Base-by-base conservation (phyloP, 768 basidiomycete species). In the Xerocomus spinulosus region DNA sequence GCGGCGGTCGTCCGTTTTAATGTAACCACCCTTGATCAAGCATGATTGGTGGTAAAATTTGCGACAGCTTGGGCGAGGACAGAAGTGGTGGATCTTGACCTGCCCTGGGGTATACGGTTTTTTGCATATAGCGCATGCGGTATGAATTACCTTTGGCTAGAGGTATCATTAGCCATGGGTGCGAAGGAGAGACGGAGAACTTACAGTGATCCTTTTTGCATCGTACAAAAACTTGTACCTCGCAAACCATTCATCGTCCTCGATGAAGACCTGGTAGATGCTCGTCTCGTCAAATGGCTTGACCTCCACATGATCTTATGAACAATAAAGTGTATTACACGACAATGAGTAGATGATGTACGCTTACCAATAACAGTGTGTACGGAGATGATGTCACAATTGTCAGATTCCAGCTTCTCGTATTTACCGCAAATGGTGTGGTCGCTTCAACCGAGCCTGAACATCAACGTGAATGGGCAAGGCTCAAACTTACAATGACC, bases 341-440 rank as follows among this genome's bases (percentile, higher is more conserved):
- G 33, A 5, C 20, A 13, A 32, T 6, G 7, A 32, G 26, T 5
- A 13, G 26, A 37, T 20, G 17, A 18, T 14, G 4, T 3, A 4
- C 5, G 48, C 67, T 30, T 55, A 80, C 82, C 71, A 35, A 77
- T 66, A 42, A 83, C 74, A 1, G 72, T 67, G 5, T 68, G 59
- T 1, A 73, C 68, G 0, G 72, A 70, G 0, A 83, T 66, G 13
- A 70, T 71, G 47, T 83, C 81, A 23, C 51, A 60, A 12, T 73
- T 71, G 43, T 80, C 72, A 0, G 81, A 81, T 10, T 57, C 60
- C 2, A 83, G 51, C 17, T 77, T 69, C 58, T 84, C 82, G 50
- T 67, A 77, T 39, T 56, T 57, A 2, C 76, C 75, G 42, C 78
- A 76, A 7, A 60, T 39, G 0, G 57, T 43, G 1, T 63, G 44